Percentiles rank a stretch among this genome's conserved stretches.
phyloP scores from a whole-genome alignment of 169 alveolate species.

The Nephromyces sp. region DNA sequence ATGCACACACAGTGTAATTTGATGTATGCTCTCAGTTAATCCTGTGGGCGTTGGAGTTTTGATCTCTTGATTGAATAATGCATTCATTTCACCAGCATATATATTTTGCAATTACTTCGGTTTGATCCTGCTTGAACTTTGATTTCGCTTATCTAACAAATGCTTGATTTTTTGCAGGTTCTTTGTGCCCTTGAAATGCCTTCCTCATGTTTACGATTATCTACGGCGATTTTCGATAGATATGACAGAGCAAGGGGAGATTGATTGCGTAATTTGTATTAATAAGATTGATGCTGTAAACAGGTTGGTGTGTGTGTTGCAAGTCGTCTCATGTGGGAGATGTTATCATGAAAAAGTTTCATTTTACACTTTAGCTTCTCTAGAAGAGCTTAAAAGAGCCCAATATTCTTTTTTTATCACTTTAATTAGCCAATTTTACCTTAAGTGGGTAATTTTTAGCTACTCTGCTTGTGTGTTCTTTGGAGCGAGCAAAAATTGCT shows the following conservation, averaged over 20 bases:
- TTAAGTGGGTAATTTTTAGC: not conserved
- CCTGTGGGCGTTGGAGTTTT: no score
- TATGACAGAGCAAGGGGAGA: slow-evolving; percentile 51
- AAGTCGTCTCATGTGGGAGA: not conserved
- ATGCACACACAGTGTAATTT: no score
- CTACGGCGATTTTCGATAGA: slow-evolving; percentile 43
- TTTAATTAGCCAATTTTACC: not conserved
- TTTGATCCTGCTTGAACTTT: no score
- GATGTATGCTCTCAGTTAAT: no score
- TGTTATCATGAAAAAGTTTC: not conserved
- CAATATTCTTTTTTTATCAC: no score
- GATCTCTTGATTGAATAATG: no score
- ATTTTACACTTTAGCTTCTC: not conserved
- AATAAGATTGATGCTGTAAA: slow-evolving; percentile 34
- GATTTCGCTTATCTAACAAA: no score
- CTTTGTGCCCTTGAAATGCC: slow-evolving; percentile 39
- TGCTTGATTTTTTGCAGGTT: slow-evolving; percentile 50
- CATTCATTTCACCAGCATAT: no score
- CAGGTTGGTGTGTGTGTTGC: slow-evolving; percentile 4
- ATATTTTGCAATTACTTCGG: no score
- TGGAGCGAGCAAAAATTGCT: no score
- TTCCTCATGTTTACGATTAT: slow-evolving; percentile 66
- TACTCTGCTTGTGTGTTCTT: not conserved
- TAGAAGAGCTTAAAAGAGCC: not conserved
- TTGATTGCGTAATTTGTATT: slow-evolving; percentile 73